These are phyloP conservation scores for Primulina tabacum DNA, from an alignment of 257 asterid genomes.

Conservation along the genomic window DNA sequence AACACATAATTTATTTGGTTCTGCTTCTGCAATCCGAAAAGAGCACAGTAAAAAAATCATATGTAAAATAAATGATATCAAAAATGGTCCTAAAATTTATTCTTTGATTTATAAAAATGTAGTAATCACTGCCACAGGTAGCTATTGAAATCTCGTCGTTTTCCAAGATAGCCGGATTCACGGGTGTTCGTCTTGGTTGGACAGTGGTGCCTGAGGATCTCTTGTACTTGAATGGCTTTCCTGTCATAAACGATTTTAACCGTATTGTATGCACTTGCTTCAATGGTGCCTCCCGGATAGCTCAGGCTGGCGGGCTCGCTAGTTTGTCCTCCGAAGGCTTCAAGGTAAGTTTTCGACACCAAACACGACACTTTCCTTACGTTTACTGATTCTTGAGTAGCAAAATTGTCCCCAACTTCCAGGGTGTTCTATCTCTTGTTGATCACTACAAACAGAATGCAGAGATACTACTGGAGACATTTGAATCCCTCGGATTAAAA, in stretches of 20 bases:
- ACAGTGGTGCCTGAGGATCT: constrained; percentile 86
- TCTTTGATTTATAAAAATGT: too few relatives aligned
- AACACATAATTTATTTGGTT: too few relatives aligned
- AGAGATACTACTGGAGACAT: constrained; percentile 61
- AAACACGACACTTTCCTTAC: neutral
- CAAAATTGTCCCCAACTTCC: constrained; percentile 14
- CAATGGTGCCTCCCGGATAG: constrained; percentile 83
- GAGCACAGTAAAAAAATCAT: too few relatives aligned
- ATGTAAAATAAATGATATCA: too few relatives aligned
- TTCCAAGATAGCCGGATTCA: constrained; percentile 91
- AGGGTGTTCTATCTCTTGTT: constrained; percentile 52
- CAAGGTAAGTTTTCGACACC: constrained; percentile 41
- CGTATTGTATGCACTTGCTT: constrained; percentile 75
- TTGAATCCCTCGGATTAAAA: constrained; percentile 54
- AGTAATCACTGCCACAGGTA: constrained; percentile 42
- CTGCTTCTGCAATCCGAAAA: too few relatives aligned
- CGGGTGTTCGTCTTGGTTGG: constrained; percentile 94
- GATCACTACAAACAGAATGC: constrained; percentile 75
- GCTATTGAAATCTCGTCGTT: constrained; percentile 89
- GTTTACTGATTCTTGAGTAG: neutral
- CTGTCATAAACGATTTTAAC: constrained; percentile 67
- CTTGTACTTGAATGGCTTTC: constrained; percentile 65
- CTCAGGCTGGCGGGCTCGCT: constrained; percentile 90
- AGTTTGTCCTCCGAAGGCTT: constrained; percentile 65
- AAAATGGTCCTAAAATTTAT: too few relatives aligned